A percentile compares a stretch with the other conserved stretches of the same genome.
phyloP scores from a whole-genome alignment of 192 early-diverging fungal species.

The Thoreauomyces humboldtii region DNA sequence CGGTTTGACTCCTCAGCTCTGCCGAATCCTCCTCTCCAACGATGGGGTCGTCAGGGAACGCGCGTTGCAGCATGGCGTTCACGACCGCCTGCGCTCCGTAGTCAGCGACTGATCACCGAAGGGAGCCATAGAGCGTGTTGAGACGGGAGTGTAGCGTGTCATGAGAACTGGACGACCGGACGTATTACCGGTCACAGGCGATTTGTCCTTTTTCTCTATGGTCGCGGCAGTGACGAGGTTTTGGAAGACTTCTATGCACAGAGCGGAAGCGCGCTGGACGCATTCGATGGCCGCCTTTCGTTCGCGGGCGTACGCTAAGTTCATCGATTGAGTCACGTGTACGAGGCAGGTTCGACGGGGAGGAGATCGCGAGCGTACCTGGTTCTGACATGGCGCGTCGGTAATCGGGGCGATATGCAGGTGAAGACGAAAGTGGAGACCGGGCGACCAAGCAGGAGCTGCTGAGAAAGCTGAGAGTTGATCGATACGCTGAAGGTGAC shows the following conservation, averaged over 20 bases:
- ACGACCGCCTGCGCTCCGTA: conserved; percentile 95
- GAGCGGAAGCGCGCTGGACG: conserved; percentile 80
- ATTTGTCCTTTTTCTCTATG: conserved; percentile 90
- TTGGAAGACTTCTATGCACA: conserved; percentile 88
- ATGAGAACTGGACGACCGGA: too few relatives aligned
- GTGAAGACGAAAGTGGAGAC: too few relatives aligned
- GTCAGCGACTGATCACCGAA: conserved; percentile 97
- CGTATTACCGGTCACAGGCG: conserved; percentile 90
- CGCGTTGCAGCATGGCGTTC: conserved; percentile 69
- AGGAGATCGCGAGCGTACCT: too few relatives aligned
- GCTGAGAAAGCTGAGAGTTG: too few relatives aligned
- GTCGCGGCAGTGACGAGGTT: conserved; percentile 78
- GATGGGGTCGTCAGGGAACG: conserved; percentile 86
- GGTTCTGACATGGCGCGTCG: too few relatives aligned
- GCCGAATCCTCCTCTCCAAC: conserved; percentile 95
- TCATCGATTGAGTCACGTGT: too few relatives aligned
- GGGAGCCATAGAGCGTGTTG: too few relatives aligned
- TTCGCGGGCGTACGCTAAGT: conserved; percentile 48
- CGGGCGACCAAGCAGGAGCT: too few relatives aligned
- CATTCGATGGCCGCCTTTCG: conserved; percentile 83
- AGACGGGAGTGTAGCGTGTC: too few relatives aligned
- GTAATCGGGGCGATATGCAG: too few relatives aligned
- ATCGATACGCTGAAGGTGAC: too few relatives aligned
- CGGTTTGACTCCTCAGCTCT: conserved; percentile 74
- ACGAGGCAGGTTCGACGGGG: too few relatives aligned